Base-by-base conservation (phyloP, 176 grass and related monocot species). In the Oropetium thomaeum region DNA sequence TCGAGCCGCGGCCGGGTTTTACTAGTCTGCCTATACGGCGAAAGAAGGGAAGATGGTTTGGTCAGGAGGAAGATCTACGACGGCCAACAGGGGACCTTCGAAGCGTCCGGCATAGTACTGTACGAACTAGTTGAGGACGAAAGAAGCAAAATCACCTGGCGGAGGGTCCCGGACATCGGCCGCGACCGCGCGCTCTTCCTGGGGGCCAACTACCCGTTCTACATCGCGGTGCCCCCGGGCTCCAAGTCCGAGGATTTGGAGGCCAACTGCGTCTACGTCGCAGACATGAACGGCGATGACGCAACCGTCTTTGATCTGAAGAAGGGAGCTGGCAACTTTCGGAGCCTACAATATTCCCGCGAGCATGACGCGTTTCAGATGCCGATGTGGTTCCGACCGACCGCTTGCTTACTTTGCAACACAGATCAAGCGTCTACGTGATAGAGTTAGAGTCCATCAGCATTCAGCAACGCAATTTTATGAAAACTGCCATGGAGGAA, bases 121-220 rank as follows among this genome's bases (percentile, higher is more conserved):
- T 25, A 76, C 58, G 58, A 76, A 7, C 41, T 64, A n/a, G n/a
- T n/a, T n/a, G n/a, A n/a, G 0, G 30, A 76, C 42, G 26, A 43
- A 0, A 19, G 6, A 5, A 3, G 16, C 52, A 3, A 38, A 9
- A 5, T 38, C 73, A 48, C 27, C 39, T 76, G 73, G 58, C 39
- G 58, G 3, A 29, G 13, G 29, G 59, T 76, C 13, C 10, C 42
- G 7, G 42, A 5, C 74, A 7, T 76, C 13, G 74, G 74, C 1
- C 20, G 39, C 29, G 72, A 64, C 4, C 29, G 74, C 42, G 29
- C 59, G 1, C 74, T 76, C 74, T 76, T 76, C 8, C 0, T 76
- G 13, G 74, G 74, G 7, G 59, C 74, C 29, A 65, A 37, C 59
- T 65, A 63, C 31, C 74, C 74, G n/a, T 77, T 65, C 74, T 77